phyloP scores from a whole-genome alignment of 2,329 filamentous ascomycete species.

The Zelopaecilomyces penicillatus region DNA sequence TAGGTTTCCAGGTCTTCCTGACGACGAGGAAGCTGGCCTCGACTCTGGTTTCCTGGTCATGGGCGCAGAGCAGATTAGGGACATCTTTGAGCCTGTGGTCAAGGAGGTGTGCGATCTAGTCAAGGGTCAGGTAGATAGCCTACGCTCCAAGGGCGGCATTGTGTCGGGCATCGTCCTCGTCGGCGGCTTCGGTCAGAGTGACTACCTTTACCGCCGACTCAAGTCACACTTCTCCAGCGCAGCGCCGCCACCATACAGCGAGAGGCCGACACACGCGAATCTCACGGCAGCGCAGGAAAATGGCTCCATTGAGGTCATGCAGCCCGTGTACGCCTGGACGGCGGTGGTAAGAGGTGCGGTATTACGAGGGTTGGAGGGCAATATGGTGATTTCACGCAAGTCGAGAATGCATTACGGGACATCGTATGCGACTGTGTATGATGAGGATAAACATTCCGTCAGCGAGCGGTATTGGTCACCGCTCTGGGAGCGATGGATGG shows the following conservation, averaged over 20 bases:
- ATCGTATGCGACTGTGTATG: constrained; percentile 72
- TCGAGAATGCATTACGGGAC: constrained; percentile 73
- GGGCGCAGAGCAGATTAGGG: constrained; percentile 59
- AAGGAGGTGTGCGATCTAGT: constrained; percentile 62
- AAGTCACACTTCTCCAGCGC: constrained; percentile 58
- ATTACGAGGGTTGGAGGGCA: constrained; percentile 65
- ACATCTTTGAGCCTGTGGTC: constrained; percentile 68
- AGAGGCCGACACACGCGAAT: constrained; percentile 58
- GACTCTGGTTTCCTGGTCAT: constrained; percentile 72
- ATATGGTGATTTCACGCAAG: constrained; percentile 68
- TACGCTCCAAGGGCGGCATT: constrained; percentile 52
- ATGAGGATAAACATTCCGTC: constrained; percentile 64
- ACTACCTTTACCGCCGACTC: constrained; percentile 64
- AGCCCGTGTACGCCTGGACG: constrained; percentile 75
- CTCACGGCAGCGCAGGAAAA: constrained; percentile 37
- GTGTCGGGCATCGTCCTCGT: constrained; percentile 73
- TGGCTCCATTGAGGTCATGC: constrained; percentile 67
- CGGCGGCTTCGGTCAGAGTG: constrained; percentile 72
- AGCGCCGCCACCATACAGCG: constrained; percentile 55
- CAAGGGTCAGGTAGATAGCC: constrained; percentile 56
- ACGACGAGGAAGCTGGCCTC: constrained; percentile 65
- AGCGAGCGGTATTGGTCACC: constrained; percentile 72
- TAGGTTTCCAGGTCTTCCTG: constrained; percentile 63
- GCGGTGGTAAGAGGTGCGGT: constrained; percentile 73
- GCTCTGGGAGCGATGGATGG: constrained; percentile 77